Conservation (phyloP, 163 green algal species). For the Scenedesmus sp. region DNA sequence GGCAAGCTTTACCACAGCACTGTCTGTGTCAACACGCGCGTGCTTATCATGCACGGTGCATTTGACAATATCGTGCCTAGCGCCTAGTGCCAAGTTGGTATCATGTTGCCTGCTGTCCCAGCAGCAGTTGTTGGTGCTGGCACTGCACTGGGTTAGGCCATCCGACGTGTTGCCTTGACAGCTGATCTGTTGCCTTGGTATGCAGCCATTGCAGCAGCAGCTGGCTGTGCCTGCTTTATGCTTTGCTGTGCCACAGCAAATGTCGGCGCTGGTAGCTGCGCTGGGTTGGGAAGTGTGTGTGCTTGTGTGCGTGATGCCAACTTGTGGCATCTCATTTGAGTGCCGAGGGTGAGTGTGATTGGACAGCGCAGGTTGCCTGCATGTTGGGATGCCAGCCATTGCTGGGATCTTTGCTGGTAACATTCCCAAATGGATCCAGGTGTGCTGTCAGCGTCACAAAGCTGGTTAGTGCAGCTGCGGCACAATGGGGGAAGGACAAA, state of each 20-base stretch:
- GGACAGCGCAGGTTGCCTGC: not conserved
- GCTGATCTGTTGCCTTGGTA: not conserved
- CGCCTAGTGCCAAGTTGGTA: not conserved
- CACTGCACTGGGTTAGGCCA: not conserved
- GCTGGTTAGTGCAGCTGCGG: too few species aligned
- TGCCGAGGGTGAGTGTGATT: not conserved
- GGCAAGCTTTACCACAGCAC: not conserved
- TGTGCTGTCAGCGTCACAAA: too few species aligned
- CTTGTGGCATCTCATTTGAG: not conserved
- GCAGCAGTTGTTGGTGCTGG: not conserved
- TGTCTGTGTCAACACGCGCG: too few species aligned
- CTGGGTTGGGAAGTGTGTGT: not conserved
- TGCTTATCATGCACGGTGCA: too few species aligned
- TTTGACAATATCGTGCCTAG: too few species aligned
- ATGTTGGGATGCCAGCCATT: not conserved
- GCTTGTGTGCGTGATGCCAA: not conserved
- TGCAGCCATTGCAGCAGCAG: not conserved
- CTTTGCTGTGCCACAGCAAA: too few species aligned
- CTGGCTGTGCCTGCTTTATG: not conserved
- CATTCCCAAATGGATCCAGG: too few species aligned
- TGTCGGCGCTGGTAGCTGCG: too few species aligned
- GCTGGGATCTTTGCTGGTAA: not conserved
- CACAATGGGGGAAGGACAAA: too few species aligned
- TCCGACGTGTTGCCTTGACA: not conserved
- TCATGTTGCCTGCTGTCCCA: not conserved